phyloP scores from a whole-genome alignment of 1,284 basidiomycete species.

The Phlebopus sp. region DNA sequence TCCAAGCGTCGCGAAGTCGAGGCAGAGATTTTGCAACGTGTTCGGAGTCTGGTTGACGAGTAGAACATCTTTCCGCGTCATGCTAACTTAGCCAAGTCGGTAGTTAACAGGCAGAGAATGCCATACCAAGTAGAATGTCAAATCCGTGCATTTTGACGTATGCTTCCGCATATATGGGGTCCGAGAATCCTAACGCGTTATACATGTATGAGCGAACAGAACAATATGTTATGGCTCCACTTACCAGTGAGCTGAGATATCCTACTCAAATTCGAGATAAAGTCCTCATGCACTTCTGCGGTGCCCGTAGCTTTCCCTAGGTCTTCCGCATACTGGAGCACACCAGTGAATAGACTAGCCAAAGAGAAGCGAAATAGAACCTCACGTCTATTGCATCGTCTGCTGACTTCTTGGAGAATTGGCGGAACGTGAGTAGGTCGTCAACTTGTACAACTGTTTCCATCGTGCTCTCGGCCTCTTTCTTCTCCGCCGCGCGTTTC shows the following conservation, averaged over 20 bases:
- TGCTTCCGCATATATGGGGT: constrained; percentile 97
- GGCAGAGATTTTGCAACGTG: constrained; percentile 94
- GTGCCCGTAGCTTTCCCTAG: constrained; percentile 89
- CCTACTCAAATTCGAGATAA: constrained; percentile 92
- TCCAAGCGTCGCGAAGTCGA: constrained; percentile 97
- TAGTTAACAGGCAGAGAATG: not conserved
- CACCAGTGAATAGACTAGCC: constrained; percentile 1
- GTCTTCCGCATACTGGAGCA: constrained; percentile 83
- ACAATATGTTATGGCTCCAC: not conserved
- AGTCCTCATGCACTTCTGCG: constrained; percentile 85
- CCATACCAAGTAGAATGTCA: constrained; percentile 85
- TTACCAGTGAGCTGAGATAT: constrained; percentile 93
- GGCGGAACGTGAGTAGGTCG: constrained; percentile 89
- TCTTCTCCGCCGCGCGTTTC: constrained; percentile 88
- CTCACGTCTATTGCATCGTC: constrained; percentile 81
- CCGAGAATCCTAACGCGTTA: constrained; percentile 78
- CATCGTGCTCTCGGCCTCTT: constrained; percentile 76
- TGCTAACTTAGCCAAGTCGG: constrained; percentile 4
- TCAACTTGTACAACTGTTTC: constrained; percentile 84
- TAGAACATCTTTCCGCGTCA: constrained; percentile 68
- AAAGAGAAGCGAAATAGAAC: constrained; percentile 10
- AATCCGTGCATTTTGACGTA: constrained; percentile 99
- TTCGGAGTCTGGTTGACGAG: constrained; percentile 96
- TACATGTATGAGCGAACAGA: constrained; percentile 1
- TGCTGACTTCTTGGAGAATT: constrained; percentile 88